Percentiles rank a stretch among this genome's conserved stretches.
Conservation (phyloP, 768 basidiomycete species). For the Boletus sensibilis region DNA sequence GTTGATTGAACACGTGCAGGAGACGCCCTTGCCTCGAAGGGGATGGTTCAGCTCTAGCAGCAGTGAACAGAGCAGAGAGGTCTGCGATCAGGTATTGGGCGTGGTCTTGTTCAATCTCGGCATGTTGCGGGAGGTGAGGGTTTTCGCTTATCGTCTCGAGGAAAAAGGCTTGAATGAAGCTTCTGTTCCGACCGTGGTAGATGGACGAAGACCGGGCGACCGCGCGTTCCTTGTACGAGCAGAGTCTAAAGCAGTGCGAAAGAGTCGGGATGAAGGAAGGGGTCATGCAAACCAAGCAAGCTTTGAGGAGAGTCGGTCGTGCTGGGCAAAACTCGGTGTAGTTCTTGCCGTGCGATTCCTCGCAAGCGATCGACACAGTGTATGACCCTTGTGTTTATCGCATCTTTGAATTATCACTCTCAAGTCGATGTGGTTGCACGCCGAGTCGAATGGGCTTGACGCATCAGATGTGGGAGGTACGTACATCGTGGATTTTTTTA, state of each 20-base stretch:
- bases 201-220: constrained; percentile 33
- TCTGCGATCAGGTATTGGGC: constrained; percentile 56
- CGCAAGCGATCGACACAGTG: no score
- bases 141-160: not conserved
- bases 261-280: constrained; percentile 35
- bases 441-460: not conserved
- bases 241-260: constrained; percentile 33
- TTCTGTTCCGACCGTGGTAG: constrained; percentile 12
- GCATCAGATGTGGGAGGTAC: not conserved
- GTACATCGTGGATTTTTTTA: not conserved
- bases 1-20: constrained; percentile 31
- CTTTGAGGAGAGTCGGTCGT: constrained; percentile 31
- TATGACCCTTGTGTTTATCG: not conserved
- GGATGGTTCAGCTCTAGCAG: constrained; percentile 21
- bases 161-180: not conserved
- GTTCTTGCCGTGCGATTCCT: not conserved
- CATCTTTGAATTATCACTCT: no score
- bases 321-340: not conserved
- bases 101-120: constrained; percentile 63
- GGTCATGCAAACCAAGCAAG: constrained; percentile 34
- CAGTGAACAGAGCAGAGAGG: constrained; percentile 30
- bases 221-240: constrained; percentile 32
- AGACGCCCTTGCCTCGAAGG: constrained; percentile 12
- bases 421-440: not conserved
- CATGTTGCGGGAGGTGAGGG: constrained; percentile 45